Conservation (phyloP, 371 early-diverging fungal species). For the Umbelopsis sp. region DNA sequence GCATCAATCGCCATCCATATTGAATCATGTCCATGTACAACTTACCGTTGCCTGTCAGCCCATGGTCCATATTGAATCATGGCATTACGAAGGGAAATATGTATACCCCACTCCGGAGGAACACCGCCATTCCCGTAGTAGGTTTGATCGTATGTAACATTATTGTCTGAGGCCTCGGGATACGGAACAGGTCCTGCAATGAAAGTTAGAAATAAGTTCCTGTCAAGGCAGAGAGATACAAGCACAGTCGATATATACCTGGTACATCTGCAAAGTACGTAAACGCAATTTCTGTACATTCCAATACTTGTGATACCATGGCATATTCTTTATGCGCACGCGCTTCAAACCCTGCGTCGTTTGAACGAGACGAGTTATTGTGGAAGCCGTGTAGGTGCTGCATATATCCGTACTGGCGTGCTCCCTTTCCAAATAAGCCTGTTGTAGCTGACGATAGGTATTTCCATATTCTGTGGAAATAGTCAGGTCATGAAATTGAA, state of each 20-base stretch:
- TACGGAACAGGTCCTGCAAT: constrained; percentile 57
- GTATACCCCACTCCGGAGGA: constrained; percentile 78
- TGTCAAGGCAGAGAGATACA: background rate
- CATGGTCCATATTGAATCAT: constrained; percentile 84
- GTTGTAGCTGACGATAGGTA: background rate
- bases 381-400: constrained; percentile 54
- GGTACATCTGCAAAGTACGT: constrained; percentile 74
- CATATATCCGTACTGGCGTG: constrained; percentile 42
- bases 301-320: constrained; percentile 65
- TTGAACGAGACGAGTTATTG: constrained; percentile 26
- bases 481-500: background rate
- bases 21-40: background rate
- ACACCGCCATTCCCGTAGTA: constrained; percentile 66
- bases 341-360: constrained; percentile 32
- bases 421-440: constrained; percentile 12
- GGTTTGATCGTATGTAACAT: constrained; percentile 33
- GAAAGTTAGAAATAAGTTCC: background rate
- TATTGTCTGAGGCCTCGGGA: constrained; percentile 25
- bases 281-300: constrained; percentile 63
- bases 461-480: constrained; percentile 12
- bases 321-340: constrained; percentile 74
- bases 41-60: constrained; percentile 82
- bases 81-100: constrained; percentile 63
- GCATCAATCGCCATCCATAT: background rate
- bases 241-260: constrained; percentile 43